phyloP scores from a whole-genome alignment of 345 rosid genomes.

The Populus ilicifolia region DNA sequence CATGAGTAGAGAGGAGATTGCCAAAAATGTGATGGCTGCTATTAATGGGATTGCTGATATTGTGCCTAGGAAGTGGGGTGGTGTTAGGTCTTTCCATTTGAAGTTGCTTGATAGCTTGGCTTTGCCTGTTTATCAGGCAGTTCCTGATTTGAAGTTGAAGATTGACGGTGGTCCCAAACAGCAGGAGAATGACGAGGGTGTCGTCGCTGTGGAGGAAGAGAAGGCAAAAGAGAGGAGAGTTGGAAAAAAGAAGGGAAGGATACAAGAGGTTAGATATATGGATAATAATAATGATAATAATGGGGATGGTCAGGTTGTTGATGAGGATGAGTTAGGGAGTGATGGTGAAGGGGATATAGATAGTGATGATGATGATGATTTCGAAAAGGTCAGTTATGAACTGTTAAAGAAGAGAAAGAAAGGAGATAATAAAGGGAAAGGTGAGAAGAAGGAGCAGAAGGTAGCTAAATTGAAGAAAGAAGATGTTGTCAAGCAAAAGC shows the following conservation, averaged over 20 bases:
- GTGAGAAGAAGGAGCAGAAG: slow-evolving; percentile 17
- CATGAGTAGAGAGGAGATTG: slow-evolving; percentile 40
- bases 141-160: slow-evolving; percentile 65
- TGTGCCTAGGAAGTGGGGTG: slow-evolving; percentile 67
- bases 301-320: slow-evolving; percentile 18
- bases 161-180: slow-evolving; percentile 34
- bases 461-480: slow-evolving; percentile 3
- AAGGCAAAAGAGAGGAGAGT: slow-evolving; percentile 17
- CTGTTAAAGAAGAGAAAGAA: slow-evolving; percentile 27
- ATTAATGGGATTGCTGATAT: slow-evolving; percentile 55
- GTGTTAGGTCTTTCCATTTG: slow-evolving; percentile 65
- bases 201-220: not conserved
- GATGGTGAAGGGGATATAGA: slow-evolving; percentile 28
- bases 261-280: slow-evolving; percentile 75
- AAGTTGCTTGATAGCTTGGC: slow-evolving; percentile 68
- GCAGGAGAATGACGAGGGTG: slow-evolving; percentile 4
- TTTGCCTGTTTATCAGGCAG: slow-evolving; percentile 62
- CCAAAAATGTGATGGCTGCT: slow-evolving; percentile 53
- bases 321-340: slow-evolving; percentile 14
- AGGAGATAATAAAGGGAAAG: slow-evolving; percentile 4
- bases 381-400: slow-evolving; percentile 19
- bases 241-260: slow-evolving; percentile 62
- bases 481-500: slow-evolving; percentile 5
- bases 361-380: not conserved
- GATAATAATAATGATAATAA: slow-evolving; percentile 46